Conservation (phyloP, 768 basidiomycete species). For the Saitozyma podzolica region DNA sequence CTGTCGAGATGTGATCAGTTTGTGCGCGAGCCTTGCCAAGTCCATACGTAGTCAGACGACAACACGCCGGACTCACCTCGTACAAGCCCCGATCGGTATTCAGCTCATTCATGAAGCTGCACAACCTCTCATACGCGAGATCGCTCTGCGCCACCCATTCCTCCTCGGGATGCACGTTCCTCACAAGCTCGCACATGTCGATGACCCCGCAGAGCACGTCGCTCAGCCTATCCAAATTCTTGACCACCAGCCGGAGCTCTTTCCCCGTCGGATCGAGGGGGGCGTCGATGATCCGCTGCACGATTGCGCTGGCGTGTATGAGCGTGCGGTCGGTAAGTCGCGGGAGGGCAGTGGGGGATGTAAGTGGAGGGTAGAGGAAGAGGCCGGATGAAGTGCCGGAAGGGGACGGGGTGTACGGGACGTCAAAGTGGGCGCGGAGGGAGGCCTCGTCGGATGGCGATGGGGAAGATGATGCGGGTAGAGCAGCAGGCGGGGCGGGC, state of each 20-base stretch:
- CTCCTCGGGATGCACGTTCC: constrained; percentile 87
- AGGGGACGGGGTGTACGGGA: constrained; percentile 13
- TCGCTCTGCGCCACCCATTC: constrained; percentile 82
- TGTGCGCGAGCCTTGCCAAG: constrained; percentile 3
- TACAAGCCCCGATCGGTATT: constrained; percentile 92
- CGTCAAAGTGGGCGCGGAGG: constrained; percentile 38
- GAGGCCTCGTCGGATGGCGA: constrained; percentile 21
- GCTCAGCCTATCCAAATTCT: constrained; percentile 93
- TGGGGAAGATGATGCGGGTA: not conserved
- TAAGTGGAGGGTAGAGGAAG: constrained; percentile 76
- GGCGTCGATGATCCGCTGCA: constrained; percentile 73
- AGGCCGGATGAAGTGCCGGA: constrained; percentile 59
- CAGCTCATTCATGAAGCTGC: constrained; percentile 95
- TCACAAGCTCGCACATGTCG: constrained; percentile 88
- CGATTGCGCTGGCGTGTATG: constrained; percentile 74
- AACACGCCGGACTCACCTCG: constrained; percentile 61
- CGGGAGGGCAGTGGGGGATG: constrained; percentile 67
- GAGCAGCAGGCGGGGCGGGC: too few species aligned
- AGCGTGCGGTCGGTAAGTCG: constrained; percentile 77
- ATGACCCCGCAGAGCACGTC: constrained; percentile 95
- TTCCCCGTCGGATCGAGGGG: constrained; percentile 61
- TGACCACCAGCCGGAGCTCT: constrained; percentile 82
- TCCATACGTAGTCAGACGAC: not conserved
- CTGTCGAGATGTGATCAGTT: constrained; percentile 14
- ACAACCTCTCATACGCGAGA: constrained; percentile 82